phyloP scores from a whole-genome alignment of 371 early-diverging fungal genomes.

The Mucor piriformis region DNA sequence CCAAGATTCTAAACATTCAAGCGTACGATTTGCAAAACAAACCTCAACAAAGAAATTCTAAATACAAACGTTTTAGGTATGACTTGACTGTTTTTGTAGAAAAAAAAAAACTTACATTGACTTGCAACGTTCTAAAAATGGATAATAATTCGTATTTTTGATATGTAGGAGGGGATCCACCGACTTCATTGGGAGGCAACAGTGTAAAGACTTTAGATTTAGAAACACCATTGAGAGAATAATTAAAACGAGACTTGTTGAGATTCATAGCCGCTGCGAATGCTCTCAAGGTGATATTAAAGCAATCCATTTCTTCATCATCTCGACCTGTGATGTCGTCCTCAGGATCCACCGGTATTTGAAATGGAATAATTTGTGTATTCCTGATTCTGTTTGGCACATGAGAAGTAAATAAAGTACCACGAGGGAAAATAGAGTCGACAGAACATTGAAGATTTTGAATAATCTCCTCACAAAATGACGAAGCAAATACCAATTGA shows the following conservation, averaged over 20 bases:
- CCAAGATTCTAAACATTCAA: slow-evolving; percentile 39
- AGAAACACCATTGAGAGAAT: slow-evolving; percentile 10
- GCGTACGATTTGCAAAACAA: slow-evolving; percentile 24
- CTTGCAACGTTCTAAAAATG: slow-evolving; percentile 32
- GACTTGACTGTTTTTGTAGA: too few species aligned
- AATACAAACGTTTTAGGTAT: background rate
- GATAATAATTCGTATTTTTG: slow-evolving; percentile 43
- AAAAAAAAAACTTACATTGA: slow-evolving; percentile 30
- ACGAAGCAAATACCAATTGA: slow-evolving; percentile 34
- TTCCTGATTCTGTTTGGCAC: slow-evolving; percentile 25
- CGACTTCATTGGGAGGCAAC: slow-evolving; percentile 35
- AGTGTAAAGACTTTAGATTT: slow-evolving; percentile 26
- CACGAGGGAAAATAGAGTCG: slow-evolving; percentile 22
- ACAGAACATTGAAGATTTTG: slow-evolving; percentile 39
- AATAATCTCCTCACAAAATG: slow-evolving; percentile 36
- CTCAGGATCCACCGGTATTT: slow-evolving; percentile 12
- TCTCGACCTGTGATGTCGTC: slow-evolving; percentile 17
- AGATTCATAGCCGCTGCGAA: slow-evolving; percentile 47
- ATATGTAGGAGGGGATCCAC: slow-evolving; percentile 23
- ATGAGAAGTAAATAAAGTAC: slow-evolving; percentile 10
- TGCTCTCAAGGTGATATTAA: slow-evolving; percentile 33
- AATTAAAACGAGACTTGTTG: slow-evolving; percentile 39
- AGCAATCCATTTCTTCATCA: slow-evolving; percentile 13
- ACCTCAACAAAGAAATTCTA: slow-evolving; percentile 40
- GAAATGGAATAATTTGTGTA: slow-evolving; percentile 5